Evolutionary conservation across 73 alveolate species (phyloP).

Genomic region (Effrenium voratum): DNA sequence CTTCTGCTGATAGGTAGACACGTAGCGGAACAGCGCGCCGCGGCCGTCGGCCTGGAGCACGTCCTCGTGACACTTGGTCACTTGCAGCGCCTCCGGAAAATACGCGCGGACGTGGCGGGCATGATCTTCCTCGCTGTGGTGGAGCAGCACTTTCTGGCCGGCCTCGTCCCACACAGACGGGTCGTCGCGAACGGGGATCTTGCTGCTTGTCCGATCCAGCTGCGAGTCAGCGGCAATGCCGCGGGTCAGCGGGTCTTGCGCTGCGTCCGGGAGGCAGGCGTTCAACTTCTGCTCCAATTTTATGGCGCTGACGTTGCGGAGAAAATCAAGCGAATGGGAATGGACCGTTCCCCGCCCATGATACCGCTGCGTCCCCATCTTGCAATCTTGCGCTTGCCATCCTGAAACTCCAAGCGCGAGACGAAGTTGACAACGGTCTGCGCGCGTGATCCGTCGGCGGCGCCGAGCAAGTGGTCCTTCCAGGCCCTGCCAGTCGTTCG

Average conservation of each 20-base stretch:
- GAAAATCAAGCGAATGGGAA: conserved; percentile 19
- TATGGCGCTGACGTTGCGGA: background rate
- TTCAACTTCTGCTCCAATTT: background rate
- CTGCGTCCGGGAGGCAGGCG: conserved; percentile 9
- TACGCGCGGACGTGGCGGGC: background rate
- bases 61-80: conserved; percentile 29
- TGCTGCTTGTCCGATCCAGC: background rate
- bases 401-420: conserved; percentile 46
- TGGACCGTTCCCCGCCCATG: conserved; percentile 24
- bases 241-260: background rate
- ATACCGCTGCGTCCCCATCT: background rate
- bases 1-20: conserved; percentile 27
- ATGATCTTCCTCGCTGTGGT: background rate
- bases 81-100: background rate
- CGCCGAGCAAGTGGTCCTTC: conserved; percentile 10
- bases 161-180: background rate
- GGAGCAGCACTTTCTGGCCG: background rate
- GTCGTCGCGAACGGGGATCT: background rate
- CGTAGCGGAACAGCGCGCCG: conserved; percentile 5
- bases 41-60: conserved; percentile 33
- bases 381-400: conserved; percentile 36
- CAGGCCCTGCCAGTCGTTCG: background rate
- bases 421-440: conserved; percentile 6
- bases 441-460: conserved; percentile 8
- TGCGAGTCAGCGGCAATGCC: conserved; percentile 5